phyloP scores from a whole-genome alignment of 2,329 filamentous ascomycete species.

The Aspergillus nomiae region DNA sequence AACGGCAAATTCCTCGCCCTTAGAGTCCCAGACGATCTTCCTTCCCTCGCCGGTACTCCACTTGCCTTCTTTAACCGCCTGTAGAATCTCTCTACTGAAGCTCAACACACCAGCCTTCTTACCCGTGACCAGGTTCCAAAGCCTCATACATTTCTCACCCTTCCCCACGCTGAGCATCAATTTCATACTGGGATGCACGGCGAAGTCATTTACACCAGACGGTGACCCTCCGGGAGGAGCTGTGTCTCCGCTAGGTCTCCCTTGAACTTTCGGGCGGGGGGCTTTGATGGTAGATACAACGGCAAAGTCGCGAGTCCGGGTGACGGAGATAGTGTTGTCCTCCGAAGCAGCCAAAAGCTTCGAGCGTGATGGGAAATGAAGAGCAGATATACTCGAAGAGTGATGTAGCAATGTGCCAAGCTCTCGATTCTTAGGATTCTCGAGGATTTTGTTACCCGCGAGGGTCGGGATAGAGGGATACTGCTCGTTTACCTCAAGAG shows the following conservation, averaged over 20 bases:
- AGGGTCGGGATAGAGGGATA: conserved; percentile 66
- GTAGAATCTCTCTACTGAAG: conserved; percentile 73
- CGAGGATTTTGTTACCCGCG: conserved; percentile 71
- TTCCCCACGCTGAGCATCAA: conserved; percentile 91
- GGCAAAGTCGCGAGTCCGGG: conserved; percentile 85
- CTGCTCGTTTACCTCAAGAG: conserved; percentile 57
- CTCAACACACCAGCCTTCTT: conserved; percentile 93
- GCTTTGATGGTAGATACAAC: conserved; percentile 85
- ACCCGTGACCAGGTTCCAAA: conserved; percentile 96
- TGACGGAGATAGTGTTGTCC: conserved; percentile 88
- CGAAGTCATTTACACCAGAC: conserved; percentile 90
- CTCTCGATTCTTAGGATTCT: conserved; percentile 85
- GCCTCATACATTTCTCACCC: conserved; percentile 84
- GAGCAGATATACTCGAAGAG: conserved; percentile 73
- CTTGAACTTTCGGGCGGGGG: conserved; percentile 76
- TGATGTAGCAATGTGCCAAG: conserved; percentile 87
- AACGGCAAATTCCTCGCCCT: conserved; percentile 82
- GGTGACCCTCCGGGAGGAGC: conserved; percentile 78
- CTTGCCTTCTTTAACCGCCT: conserved; percentile 73
- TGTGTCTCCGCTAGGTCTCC: conserved; percentile 86
- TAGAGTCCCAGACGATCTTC: conserved; percentile 75
- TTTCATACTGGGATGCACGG: conserved; percentile 94
- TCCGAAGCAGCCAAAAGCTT: conserved; percentile 88
- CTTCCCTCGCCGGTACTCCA: conserved; percentile 80
- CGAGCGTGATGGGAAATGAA: conserved; percentile 79